Evolutionary conservation across 2,329 filamentous ascomycete genomes (phyloP).

Genomic region (Neoarthrinium moseri): DNA sequence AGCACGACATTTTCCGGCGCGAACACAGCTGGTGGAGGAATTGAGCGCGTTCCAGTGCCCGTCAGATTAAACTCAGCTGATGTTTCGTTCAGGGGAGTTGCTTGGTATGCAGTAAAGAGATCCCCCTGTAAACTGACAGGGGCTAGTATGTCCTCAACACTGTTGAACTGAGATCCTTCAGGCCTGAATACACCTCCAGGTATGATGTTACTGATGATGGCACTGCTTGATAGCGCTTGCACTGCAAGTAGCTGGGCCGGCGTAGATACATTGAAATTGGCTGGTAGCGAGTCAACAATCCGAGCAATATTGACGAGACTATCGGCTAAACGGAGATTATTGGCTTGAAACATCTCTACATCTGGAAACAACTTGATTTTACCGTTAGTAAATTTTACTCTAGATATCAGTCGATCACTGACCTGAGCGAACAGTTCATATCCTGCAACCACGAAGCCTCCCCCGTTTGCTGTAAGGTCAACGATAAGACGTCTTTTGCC

Average conservation of each 20-base stretch:
- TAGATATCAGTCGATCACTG: conserved; percentile 29
- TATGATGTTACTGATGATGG: conserved; percentile 40
- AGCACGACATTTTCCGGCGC: conserved; percentile 50
- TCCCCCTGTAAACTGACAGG: conserved; percentile 40
- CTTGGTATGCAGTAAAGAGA: conserved; percentile 45
- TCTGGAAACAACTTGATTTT: conserved; percentile 54
- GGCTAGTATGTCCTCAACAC: conserved; percentile 28
- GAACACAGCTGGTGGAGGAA: conserved; percentile 45
- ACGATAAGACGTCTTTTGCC: conserved; percentile 61
- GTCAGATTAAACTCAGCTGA: conserved; percentile 37
- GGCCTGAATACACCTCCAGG: conserved; percentile 47
- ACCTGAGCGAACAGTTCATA: conserved; percentile 62
- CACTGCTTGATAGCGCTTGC: conserved; percentile 44
- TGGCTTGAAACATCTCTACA: conserved; percentile 45
- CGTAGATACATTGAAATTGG: conserved; percentile 27
- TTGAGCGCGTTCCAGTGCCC: conserved; percentile 37
- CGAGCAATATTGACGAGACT: conserved; percentile 41
- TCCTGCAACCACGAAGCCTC: conserved; percentile 57
- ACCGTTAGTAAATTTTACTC: too few species aligned
- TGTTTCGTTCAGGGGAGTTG: conserved; percentile 36
- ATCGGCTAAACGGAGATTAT: conserved; percentile 50
- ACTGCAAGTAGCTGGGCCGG: conserved; percentile 38
- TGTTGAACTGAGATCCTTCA: conserved; percentile 25
- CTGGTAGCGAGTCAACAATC: conserved; percentile 29
- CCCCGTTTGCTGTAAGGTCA: conserved; percentile 57